Evolutionary conservation across 2,329 filamentous ascomycete genomes (phyloP).

Genomic region (Diaporthe capsici): DNA sequence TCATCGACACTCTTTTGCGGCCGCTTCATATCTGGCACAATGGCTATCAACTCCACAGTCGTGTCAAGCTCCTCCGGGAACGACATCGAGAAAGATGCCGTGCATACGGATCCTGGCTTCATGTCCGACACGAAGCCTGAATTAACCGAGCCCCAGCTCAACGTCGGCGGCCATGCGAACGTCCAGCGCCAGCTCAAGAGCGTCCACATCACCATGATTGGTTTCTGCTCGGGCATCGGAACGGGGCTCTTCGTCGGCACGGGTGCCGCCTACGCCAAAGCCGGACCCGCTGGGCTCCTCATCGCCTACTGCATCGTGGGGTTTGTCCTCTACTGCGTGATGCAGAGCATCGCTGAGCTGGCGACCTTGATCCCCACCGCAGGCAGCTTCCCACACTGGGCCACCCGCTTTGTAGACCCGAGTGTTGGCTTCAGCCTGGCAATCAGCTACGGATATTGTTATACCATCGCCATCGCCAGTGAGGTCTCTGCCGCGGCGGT

Average conservation of each 20-base stretch:
- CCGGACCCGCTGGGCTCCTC: constrained; percentile 42
- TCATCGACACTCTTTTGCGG: neutral
- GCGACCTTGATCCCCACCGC: constrained; percentile 43
- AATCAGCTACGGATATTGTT: constrained; percentile 43
- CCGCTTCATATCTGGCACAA: neutral
- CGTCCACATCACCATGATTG: constrained; percentile 43
- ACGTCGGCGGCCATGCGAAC: constrained; percentile 41
- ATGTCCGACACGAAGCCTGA: constrained; percentile 39
- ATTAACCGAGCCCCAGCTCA: constrained; percentile 37
- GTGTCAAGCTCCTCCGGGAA: constrained; percentile 4
- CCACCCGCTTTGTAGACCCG: constrained; percentile 43
- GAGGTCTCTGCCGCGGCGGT: constrained; percentile 43
- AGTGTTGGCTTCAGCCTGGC: constrained; percentile 43
- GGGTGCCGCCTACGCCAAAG: constrained; percentile 40
- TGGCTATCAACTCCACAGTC: constrained; percentile 29
- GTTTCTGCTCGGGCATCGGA: constrained; percentile 43
- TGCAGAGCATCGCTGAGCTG: constrained; percentile 44
- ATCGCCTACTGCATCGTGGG: constrained; percentile 41
- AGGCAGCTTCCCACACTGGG: constrained; percentile 43
- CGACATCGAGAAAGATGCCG: constrained; percentile 40
- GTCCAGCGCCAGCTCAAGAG: constrained; percentile 41
- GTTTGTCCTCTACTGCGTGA: constrained; percentile 40
- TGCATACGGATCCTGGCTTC: constrained; percentile 36
- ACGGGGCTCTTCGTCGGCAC: constrained; percentile 44
- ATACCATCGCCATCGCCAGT: constrained; percentile 41